Percentiles rank a stretch among this genome's conserved stretches.
These are phyloP conservation scores for Euphorbia lathyris DNA, from an alignment of 345 rosid species.

Conservation along the genomic window DNA sequence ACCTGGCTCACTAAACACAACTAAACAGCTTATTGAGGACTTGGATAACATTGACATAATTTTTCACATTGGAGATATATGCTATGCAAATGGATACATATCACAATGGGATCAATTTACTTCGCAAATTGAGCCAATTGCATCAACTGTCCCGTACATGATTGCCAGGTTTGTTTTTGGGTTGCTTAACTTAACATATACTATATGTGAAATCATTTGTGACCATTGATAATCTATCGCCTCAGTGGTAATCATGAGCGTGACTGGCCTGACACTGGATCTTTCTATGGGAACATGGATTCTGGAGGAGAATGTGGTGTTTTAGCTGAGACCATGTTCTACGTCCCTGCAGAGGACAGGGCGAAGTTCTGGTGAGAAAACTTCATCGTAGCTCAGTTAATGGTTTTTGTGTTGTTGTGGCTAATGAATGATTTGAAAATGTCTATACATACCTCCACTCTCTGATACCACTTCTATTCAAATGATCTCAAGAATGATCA, in stretches of 20 bases:
- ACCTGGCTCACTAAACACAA: constrained; percentile 59
- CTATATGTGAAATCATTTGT: neutral
- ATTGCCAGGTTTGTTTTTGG: constrained; percentile 48
- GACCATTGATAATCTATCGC: constrained; percentile 2
- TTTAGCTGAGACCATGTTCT: constrained; percentile 68
- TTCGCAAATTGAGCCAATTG: constrained; percentile 63
- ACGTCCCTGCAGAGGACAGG: constrained; percentile 59
- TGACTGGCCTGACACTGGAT: constrained; percentile 65
- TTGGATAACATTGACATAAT: constrained; percentile 49
- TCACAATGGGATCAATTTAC: constrained; percentile 80
- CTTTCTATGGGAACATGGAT: constrained; percentile 52
- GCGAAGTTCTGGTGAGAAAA: constrained; percentile 52
- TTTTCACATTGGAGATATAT: constrained; percentile 69
- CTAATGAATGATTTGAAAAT: neutral
- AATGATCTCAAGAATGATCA: too few species aligned
- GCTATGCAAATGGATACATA: constrained; percentile 67
- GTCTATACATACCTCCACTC: neutral
- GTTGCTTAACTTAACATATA: neutral
- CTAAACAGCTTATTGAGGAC: constrained; percentile 54
- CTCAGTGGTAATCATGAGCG: constrained; percentile 76
- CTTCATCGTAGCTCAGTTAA: neutral
- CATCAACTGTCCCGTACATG: constrained; percentile 69
- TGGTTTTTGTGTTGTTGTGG: neutral
- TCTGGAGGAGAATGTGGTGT: constrained; percentile 85
- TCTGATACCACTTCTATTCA: neutral